Percentiles rank a stretch among this genome's conserved stretches.
phyloP scores from a whole-genome alignment of 352 stramenopile genomes.

The Blastocystis sp. region DNA sequence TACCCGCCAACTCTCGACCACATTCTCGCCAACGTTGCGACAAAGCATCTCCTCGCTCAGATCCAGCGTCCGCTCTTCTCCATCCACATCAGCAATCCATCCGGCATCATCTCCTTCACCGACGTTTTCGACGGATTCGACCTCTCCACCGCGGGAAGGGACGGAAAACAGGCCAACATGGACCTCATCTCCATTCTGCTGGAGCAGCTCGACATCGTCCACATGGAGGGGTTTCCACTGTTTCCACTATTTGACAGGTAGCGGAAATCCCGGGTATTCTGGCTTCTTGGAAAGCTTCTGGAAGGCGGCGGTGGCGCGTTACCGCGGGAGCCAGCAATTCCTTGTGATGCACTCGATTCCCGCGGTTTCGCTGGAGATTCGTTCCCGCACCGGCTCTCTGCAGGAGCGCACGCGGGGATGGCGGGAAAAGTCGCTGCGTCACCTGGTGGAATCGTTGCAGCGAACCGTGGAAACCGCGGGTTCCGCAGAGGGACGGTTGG shows the following conservation, averaged over 20 bases:
- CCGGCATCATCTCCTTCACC: not conserved
- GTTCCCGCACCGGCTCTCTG: not conserved
- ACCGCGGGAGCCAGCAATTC: not conserved
- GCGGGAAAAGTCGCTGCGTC: not conserved
- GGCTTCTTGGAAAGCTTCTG: not conserved
- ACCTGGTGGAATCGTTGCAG: not conserved
- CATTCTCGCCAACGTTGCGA: not conserved
- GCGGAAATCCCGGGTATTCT: not conserved
- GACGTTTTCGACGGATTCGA: not conserved
- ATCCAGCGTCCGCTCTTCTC: conserved; percentile 11
- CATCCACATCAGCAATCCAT: not conserved
- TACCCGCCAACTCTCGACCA: not conserved
- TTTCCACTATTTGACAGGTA: not conserved
- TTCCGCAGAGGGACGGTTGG: not conserved
- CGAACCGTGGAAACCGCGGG: not conserved
- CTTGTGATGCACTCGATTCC: conserved; percentile 5
- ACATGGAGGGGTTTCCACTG: not conserved
- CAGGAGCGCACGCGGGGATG: not conserved
- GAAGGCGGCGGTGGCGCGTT: not conserved
- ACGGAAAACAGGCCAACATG: not conserved
- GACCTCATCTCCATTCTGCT: conserved; percentile 28
- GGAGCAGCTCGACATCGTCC: not conserved
- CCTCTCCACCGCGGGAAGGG: not conserved
- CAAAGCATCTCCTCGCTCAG: not conserved
- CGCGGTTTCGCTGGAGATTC: conserved; percentile 11